phyloP scores from a whole-genome alignment of 257 asterid species.

The Craterostigma plantagineum region DNA sequence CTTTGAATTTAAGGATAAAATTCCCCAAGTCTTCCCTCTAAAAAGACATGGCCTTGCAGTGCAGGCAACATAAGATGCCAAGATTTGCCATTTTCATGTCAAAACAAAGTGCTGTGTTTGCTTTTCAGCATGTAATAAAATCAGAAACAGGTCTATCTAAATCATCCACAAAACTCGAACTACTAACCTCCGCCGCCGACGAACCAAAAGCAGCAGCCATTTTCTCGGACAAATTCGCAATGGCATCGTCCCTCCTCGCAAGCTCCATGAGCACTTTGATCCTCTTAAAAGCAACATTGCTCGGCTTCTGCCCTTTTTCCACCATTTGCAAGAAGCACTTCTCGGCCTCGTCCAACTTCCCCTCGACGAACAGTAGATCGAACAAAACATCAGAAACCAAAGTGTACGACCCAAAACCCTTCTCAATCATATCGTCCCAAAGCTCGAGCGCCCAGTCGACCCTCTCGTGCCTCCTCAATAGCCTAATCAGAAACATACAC shows the following conservation, averaged over 20 bases:
- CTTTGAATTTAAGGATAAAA: too few species aligned
- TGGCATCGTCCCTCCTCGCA: constrained; percentile 38
- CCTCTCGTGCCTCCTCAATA: constrained; percentile 58
- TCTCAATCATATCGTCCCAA: constrained; percentile 82
- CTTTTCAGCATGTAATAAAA: constrained; percentile 3
- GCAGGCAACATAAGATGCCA: too few species aligned
- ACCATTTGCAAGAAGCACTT: constrained; percentile 85
- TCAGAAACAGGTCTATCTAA: constrained; percentile 25
- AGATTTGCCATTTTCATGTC: too few species aligned
- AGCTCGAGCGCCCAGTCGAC: constrained; percentile 60
- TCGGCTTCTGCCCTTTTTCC: constrained; percentile 75
- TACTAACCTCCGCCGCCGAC: constrained; percentile 9
- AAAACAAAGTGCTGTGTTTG: too few species aligned
- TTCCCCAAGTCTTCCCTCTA: too few species aligned
- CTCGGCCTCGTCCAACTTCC: constrained; percentile 66
- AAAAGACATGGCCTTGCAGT: too few species aligned
- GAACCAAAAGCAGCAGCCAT: constrained; percentile 47
- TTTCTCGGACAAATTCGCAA: constrained; percentile 35
- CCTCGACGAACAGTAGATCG: constrained; percentile 67
- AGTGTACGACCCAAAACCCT: constrained; percentile 62
- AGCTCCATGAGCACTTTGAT: constrained; percentile 84
- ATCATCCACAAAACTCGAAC: constrained; percentile 16
- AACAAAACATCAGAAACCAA: constrained; percentile 65
- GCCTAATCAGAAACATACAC: constrained; percentile 71
- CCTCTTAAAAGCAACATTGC: constrained; percentile 60